Evolutionary conservation across 768 basidiomycete species (phyloP), one percentile per base, ranked within the genome.

Genomic region (Calocybe gangraenosa): DNA sequence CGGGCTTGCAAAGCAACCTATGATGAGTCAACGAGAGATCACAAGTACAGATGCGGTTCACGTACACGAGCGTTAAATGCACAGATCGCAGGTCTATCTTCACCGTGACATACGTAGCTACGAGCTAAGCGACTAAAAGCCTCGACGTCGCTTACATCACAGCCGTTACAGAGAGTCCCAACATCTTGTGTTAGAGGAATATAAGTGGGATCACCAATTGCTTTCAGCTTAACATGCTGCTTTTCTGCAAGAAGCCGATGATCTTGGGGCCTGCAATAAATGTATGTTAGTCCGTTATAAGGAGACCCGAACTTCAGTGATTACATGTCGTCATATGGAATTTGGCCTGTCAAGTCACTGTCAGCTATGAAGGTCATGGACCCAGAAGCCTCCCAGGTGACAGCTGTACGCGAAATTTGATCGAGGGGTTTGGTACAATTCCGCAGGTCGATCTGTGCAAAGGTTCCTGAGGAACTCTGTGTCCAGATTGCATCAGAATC

Each of bases 311-410:
- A 23, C 8, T 22, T 10, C 5, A 17, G 35, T 33, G 42, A 81
- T 42, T 55, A 89, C 89, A 83, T 55, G 55, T 92, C 90, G 51
- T 92, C 90, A 48, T 86, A 92, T 2, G 90, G 90, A 2, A 83
- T 59, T 54, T 90, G 86, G 72, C 77, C 82, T 31, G 58, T 59
- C 4, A 56, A 50, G 33, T 65, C 67, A n/a, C 62, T 65, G 42
- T 85, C 85, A 1, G 76, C 60, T 9, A 84, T 80, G 52, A 92
- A 91, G 5, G 81, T 68, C 35, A 92, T 59, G 2, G 79, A 70
- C 2, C 87, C 85, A 10, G 71, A 63, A 3, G 74, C 73, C 21
- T 82, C 78, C 87, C 88, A 92, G 1, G 83, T 71, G 11, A 78
- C 54, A 2, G 84, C 73, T 1, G 74, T 69, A 6, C 86, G 75